Base-by-base conservation (phyloP, 768 basidiomycete genomes). In the Leucosporidium creatinivorum region DNA sequence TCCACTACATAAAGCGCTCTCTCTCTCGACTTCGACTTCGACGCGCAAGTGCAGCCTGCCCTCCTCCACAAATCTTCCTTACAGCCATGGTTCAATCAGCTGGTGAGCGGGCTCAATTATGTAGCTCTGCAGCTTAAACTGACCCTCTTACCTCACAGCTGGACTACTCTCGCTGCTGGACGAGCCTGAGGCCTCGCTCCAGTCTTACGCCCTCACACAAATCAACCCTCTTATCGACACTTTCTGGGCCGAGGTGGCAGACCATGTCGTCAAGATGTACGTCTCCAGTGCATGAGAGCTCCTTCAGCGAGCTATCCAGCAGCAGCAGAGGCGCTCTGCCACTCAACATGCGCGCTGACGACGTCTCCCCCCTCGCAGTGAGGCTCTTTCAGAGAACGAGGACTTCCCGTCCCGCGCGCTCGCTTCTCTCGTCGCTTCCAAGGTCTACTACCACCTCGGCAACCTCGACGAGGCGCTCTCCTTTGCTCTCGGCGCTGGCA, bases 181-280 rank as follows among this genome's bases (percentile, higher is more conserved):
- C 50, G 96, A 99, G 79, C 89, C 80, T 57, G 89, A 93, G 72
- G 82, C 86, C 31, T 80, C 88, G 51, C 87, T 98, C 77, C 91
- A 93, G 76, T 86, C 90, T 74, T 89, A 96, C 82, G 96, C 96
- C 28, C 85, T 99, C 74, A 85, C 85, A 59, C 84, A 87, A 55
- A 83, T 99, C 62, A 88, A 86, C 75, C 80, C 84, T 55, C 84
- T 97, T 55, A 91, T 98, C 10, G 86, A 93, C 49, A 87, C 89
- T 74, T 98, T 97, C 79, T 99, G 96, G 96, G 88, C 94, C 57
- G 96, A 99, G 82, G 94, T 98, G 75, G 93, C 91, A 73, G 96
- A 99, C 79, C 86, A 89, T 77, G 87, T 97, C 74, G 84, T 88
- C 44, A 81, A 86, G 67, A 92, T 98, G 93, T 91, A 77, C 74